Evolutionary conservation across 352 stramenopile genomes (phyloP).

Genomic region (Globisporangium polare): DNA sequence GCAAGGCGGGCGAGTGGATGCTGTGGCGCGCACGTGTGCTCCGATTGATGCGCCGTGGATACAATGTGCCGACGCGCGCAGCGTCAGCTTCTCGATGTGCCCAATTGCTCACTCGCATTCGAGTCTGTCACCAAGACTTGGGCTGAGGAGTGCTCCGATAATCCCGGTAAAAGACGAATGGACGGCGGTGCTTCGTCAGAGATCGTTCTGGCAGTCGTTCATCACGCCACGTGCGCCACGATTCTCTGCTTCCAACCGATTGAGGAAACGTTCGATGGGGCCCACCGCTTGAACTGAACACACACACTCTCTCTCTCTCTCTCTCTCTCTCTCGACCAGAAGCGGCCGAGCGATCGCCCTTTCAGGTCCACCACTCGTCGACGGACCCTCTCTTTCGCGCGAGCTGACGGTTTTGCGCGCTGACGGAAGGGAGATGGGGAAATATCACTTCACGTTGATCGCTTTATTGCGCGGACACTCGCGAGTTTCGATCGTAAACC

Average conservation of each 20-base stretch:
- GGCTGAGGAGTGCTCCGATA: too few relatives aligned
- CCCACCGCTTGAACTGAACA: too few relatives aligned
- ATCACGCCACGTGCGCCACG: neutral
- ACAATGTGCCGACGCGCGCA: neutral
- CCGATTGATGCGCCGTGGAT: neutral
- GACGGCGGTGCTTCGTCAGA: neutral
- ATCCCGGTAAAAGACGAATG: neutral
- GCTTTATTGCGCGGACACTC: neutral
- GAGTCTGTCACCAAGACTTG: neutral
- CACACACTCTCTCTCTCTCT: too few relatives aligned
- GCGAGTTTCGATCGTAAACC: neutral
- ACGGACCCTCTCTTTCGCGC: constrained; percentile 5
- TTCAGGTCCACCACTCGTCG: neutral
- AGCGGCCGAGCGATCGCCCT: neutral
- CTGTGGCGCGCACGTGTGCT: too few relatives aligned
- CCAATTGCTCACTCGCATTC: neutral
- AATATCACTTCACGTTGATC: neutral
- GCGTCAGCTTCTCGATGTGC: constrained; percentile 1
- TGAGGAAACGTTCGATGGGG: too few relatives aligned
- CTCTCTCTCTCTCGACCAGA: too few relatives aligned
- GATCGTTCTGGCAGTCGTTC: neutral
- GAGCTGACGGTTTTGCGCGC: neutral
- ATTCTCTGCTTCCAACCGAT: too few relatives aligned
- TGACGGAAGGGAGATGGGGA: neutral
- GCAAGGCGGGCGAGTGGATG: too few relatives aligned